These are phyloP conservation scores for Wolfiporia cocos DNA, from an alignment of 1,284 basidiomycete species.

Conservation along the genomic window DNA sequence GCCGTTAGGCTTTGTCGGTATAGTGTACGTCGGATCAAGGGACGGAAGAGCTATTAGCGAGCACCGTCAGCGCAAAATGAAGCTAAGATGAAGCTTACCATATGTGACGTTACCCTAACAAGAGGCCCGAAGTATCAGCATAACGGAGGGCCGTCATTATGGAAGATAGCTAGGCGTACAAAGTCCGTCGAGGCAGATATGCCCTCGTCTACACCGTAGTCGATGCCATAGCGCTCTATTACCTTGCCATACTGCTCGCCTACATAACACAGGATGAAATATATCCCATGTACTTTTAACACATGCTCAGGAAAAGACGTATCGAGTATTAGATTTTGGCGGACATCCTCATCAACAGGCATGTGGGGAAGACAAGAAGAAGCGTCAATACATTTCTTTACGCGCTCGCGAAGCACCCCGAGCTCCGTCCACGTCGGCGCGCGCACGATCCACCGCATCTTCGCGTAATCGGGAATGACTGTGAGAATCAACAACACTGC, in stretches of 20 bases:
- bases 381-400: slow-evolving; percentile 70
- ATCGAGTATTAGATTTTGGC: slow-evolving; percentile 60
- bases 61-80: background rate
- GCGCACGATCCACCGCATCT: slow-evolving; percentile 67
- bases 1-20: slow-evolving; percentile 49
- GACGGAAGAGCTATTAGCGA: slow-evolving; percentile 14
- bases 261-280: too few species aligned
- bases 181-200: slow-evolving; percentile 68
- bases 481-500: background rate
- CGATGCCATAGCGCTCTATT: slow-evolving; percentile 43
- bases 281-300: too few species aligned
- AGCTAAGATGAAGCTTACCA: slow-evolving; percentile 30
- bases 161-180: slow-evolving; percentile 33
- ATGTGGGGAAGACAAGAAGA: too few species aligned
- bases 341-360: slow-evolving; percentile 56
- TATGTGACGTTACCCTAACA: slow-evolving; percentile 58
- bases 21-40: slow-evolving; percentile 29
- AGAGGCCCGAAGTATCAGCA: background rate
- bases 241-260: slow-evolving; percentile 53
- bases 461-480: slow-evolving; percentile 80
- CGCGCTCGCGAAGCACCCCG: slow-evolving; percentile 47
- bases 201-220: slow-evolving; percentile 49
- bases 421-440: slow-evolving; percentile 62
- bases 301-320: background rate
- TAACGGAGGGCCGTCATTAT: background rate